Evolutionary conservation across 108 stramenopile species (phyloP).

Genomic region (Heterococcus sp.): DNA sequence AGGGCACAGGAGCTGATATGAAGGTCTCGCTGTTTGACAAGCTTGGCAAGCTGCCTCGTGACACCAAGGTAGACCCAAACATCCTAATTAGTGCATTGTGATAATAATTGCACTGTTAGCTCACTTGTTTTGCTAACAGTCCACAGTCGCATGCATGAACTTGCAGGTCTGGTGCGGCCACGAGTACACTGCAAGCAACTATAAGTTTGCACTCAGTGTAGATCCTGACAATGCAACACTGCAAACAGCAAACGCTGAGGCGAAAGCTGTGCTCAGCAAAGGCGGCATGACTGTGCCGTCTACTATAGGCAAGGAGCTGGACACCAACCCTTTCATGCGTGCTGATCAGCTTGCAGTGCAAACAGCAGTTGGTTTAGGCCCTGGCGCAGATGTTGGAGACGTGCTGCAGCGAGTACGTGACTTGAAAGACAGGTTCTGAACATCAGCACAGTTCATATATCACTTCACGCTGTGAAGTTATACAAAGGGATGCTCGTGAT

Average conservation of each 20-base stretch:
- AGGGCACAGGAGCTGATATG: conserved; percentile 55
- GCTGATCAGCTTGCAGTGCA: conserved; percentile 23
- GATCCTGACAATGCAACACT: conserved; percentile 62
- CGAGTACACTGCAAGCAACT: conserved; percentile 66
- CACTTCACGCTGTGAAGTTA: too few species aligned
- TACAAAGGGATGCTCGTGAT: too few species aligned
- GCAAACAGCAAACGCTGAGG: conserved; percentile 2
- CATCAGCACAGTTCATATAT: too few species aligned
- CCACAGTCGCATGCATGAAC: too few species aligned
- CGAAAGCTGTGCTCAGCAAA: conserved; percentile 2
- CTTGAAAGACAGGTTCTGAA: background rate
- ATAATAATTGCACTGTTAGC: too few species aligned
- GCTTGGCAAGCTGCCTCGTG: conserved; percentile 54
- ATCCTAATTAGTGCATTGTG: too few species aligned
- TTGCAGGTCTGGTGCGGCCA: conserved; percentile 70
- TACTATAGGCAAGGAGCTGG: conserved; percentile 63
- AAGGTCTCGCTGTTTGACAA: conserved; percentile 18
- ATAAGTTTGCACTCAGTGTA: conserved; percentile 57
- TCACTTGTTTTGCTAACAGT: too few species aligned
- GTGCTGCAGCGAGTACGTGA: background rate
- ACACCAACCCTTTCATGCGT: conserved; percentile 70
- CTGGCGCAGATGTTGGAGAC: background rate
- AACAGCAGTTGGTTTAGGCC: background rate
- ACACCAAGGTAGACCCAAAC: too few species aligned
- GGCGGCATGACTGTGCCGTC: conserved; percentile 52